These are phyloP conservation scores for Colletotrichum tamarilloi DNA, from an alignment of 2,329 filamentous ascomycete genomes.

Conservation along the genomic window DNA sequence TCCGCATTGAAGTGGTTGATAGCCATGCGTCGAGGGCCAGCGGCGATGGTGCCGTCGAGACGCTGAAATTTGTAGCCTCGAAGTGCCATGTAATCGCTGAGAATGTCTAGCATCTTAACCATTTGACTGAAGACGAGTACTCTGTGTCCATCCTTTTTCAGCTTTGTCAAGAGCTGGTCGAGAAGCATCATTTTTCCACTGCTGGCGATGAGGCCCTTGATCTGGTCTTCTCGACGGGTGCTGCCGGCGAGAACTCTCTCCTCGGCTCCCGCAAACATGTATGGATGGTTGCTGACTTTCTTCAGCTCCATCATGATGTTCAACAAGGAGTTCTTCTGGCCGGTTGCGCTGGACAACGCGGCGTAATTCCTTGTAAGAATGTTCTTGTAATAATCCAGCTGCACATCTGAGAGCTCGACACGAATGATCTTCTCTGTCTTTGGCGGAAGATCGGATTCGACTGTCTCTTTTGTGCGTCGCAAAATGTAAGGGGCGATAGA, in stretches of 20 bases:
- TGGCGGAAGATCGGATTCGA: constrained; percentile 94
- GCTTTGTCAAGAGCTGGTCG: constrained; percentile 91
- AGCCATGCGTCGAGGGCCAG: constrained; percentile 87
- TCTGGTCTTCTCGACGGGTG: constrained; percentile 84
- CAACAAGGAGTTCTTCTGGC: constrained; percentile 92
- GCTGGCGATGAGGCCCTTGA: constrained; percentile 93
- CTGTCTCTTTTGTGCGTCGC: constrained; percentile 95
- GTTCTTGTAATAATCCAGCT: constrained; percentile 98
- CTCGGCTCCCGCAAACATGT: constrained; percentile 96
- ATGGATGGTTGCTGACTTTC: constrained; percentile 98
- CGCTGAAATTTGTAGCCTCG: constrained; percentile 96
- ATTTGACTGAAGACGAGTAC: constrained; percentile 99
- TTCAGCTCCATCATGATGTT: constrained; percentile 99
- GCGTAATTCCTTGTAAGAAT: constrained; percentile 97
- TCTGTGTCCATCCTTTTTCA: constrained; percentile 93
- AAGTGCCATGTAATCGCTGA: constrained; percentile 92
- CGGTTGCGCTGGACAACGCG: constrained; percentile 89
- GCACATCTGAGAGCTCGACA: constrained; percentile 94
- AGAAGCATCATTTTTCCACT: constrained; percentile 99
- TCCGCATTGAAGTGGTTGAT: constrained; percentile 99
- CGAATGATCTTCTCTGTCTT: constrained; percentile 99
- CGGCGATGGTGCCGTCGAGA: constrained; percentile 93
- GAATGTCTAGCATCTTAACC: constrained; percentile 98
- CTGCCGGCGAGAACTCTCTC: constrained; percentile 87
- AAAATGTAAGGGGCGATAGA: constrained; percentile 95